phyloP scores from a whole-genome alignment of 768 basidiomycete genomes.

The Trametopsis cervina region DNA sequence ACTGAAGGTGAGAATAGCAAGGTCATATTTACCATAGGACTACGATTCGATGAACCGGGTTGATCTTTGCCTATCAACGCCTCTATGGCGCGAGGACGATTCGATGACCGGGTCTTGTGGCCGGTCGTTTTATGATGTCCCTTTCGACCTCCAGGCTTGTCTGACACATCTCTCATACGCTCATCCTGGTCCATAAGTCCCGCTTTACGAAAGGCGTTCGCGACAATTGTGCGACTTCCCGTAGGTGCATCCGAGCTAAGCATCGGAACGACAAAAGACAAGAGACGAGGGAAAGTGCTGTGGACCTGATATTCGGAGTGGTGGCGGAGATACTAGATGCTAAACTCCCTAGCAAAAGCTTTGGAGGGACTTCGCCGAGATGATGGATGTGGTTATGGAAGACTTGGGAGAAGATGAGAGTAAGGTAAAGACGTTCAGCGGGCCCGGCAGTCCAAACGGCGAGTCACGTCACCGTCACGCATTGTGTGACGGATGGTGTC shows the following conservation, averaged over 20 bases:
- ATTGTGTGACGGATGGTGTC: no score
- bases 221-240: conserved; percentile 50
- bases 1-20: conserved; percentile 22
- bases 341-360: no score
- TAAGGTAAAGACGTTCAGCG: no score
- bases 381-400: no score
- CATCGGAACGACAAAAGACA: conserved; percentile 33
- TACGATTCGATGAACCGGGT: conserved; percentile 38
- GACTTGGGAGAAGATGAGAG: no score
- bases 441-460: no score
- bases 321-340: no score
- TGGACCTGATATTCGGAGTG: no score
- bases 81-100: conserved; percentile 57
- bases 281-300: no score
- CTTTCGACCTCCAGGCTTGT: conserved; percentile 71
- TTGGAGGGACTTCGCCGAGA: no score
- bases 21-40: conserved; percentile 63
- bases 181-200: conserved; percentile 74
- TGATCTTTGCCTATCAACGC: conserved; percentile 38
- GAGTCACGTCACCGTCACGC: no score
- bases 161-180: conserved; percentile 63
- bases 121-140: conserved; percentile 52
- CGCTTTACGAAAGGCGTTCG: conserved; percentile 58
- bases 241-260: conserved; percentile 57
- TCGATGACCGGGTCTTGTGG: conserved; percentile 53